Evolutionary conservation across 352 stramenopile genomes (phyloP), one percentile per base, ranked within the genome.

Genomic region (Pythium volutum): DNA sequence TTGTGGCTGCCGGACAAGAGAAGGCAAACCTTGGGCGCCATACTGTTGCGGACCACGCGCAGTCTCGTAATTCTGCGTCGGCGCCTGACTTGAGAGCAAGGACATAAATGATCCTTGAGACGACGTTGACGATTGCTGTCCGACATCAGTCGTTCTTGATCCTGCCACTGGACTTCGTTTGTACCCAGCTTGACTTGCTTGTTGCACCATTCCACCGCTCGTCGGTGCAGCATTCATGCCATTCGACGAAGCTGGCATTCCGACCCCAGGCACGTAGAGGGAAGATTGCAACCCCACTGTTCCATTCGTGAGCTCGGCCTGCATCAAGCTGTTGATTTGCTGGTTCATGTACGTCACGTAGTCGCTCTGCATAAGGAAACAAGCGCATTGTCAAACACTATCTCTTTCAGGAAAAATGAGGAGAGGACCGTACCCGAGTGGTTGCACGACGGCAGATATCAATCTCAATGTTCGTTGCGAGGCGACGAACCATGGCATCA

Each of bases 401-500:
- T n/a, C 12, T 46, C 33, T 1, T n/a, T 20, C 31, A 46, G 16
- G 18, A n/a, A 27, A 23, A 27, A 25, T 1, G 31, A 6, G 7
- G 25, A 46, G 47, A 23, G 38, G 11, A 36, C 64, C 57, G 12
- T 73, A 91, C 83, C 59, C 70, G 53, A 3, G 65, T 79, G 0
- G 67, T 22, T 0, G 70, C 49, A 57, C 81, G 78, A 25, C 73
- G 69, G 34, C 79, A 92, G 12, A 79, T 70, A 34, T 87, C 76
- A 71, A 89, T 84, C 72, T 93, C 83, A 16, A 91, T 52, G 23
- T 74, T 84, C 4, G 75, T 88, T 8, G 83, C 83, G n/a, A 87
- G 58, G 23, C 84, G 67, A 0, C 79, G 75, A 27, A 89, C 69
- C 29, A 70, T 63, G 0, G 59, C 39, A 33, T 89, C 74, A 18